Evolutionary conservation across 2,329 filamentous ascomycete species (phyloP).

Genomic region (Dothistroma septosporum): DNA sequence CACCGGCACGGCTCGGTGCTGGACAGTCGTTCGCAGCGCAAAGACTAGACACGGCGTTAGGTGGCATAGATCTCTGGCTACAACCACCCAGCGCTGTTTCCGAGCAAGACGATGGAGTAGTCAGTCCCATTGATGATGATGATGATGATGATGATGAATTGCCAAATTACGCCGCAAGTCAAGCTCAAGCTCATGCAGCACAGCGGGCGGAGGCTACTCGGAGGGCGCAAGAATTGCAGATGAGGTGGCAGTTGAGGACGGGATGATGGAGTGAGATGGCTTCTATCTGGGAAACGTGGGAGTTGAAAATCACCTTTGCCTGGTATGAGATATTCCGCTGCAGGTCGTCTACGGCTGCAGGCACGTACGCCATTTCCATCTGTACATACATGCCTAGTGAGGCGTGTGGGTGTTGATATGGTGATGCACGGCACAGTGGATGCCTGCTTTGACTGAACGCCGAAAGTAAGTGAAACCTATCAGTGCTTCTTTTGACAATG

Average conservation of each 20-base stretch:
- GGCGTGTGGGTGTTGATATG: neutral
- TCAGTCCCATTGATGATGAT: conserved; percentile 33
- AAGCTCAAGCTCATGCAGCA: conserved; percentile 42
- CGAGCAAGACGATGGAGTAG: conserved; percentile 8
- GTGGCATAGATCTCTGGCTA: conserved; percentile 22
- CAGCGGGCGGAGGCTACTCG: conserved; percentile 41
- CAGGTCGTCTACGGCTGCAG: neutral
- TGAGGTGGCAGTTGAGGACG: conserved; percentile 38
- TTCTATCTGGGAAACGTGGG: neutral
- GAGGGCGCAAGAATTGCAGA: conserved; percentile 44
- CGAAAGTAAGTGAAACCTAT: neutral
- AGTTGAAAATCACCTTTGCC: neutral
- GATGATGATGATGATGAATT: conserved; percentile 41
- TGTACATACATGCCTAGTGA: neutral
- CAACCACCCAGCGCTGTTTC: conserved; percentile 14
- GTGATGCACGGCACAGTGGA: neutral
- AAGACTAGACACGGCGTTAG: conserved; percentile 8
- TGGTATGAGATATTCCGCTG: neutral
- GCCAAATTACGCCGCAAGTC: conserved; percentile 46
- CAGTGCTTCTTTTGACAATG: neutral
- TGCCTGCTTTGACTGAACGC: neutral
- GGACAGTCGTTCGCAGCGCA: conserved; percentile 1
- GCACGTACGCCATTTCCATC: neutral
- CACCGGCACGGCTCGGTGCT: neutral
- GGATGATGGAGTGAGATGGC: neutral